These are phyloP conservation scores for Ceratocystis alfenasii DNA, from an alignment of 2,329 filamentous ascomycete species.

Conservation along the genomic window DNA sequence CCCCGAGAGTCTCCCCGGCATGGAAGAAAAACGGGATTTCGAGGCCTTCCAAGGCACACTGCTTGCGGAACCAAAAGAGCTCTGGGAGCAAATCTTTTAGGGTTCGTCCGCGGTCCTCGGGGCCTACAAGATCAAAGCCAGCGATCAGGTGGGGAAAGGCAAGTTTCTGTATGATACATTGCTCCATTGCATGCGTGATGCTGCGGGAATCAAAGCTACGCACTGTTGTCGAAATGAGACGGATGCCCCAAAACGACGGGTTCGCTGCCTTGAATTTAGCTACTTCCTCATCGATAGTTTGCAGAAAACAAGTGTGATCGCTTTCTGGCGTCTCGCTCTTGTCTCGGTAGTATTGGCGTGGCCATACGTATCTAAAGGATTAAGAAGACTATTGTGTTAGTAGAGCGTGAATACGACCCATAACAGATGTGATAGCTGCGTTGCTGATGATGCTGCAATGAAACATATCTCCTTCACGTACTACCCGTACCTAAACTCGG, in stretches of 20 bases:
- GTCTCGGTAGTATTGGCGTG: conserved; percentile 54
- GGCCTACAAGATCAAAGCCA: conserved; percentile 81
- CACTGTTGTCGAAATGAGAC: conserved; percentile 74
- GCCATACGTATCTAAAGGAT: conserved; percentile 52
- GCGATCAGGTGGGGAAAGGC: conserved; percentile 67
- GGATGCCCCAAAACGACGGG: conserved; percentile 67
- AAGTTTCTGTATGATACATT: conserved; percentile 72
- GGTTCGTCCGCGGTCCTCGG: conserved; percentile 68
- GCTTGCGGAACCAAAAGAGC: conserved; percentile 86
- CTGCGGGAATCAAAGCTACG: conserved; percentile 50
- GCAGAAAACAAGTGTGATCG: conserved; percentile 57
- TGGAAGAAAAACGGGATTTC: conserved; percentile 94
- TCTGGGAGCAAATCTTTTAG: conserved; percentile 68
- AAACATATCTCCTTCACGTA: neutral
- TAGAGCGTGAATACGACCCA: neutral
- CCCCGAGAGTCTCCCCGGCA: conserved; percentile 73
- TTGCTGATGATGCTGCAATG: neutral
- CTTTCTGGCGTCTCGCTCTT: conserved; percentile 53
- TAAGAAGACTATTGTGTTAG: neutral
- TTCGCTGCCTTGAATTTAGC: conserved; percentile 59
- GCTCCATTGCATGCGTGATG: conserved; percentile 71
- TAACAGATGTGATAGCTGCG: neutral
- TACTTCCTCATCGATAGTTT: conserved; percentile 65
- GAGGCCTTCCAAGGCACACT: conserved; percentile 63
- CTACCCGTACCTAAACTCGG: conserved; percentile 51